Percentiles rank a stretch among this genome's conserved stretches.
These are phyloP conservation scores for Avena insularis DNA, from an alignment of 176 grass and related monocot species.

Conservation along the genomic window DNA sequence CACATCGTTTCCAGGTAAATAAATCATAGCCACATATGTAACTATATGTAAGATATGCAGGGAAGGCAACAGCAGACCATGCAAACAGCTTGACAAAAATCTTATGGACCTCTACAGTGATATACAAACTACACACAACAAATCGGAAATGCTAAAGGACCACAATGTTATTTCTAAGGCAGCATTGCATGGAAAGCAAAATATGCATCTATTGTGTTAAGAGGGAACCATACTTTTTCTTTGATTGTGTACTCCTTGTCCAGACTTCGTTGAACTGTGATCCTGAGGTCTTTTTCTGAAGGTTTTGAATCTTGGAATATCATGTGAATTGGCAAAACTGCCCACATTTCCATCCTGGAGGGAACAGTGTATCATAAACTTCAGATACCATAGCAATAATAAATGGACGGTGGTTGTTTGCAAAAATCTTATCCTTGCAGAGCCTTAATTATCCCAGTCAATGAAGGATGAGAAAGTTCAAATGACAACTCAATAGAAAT, in stretches of 20 bases:
- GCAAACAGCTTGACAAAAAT: constrained; percentile 1
- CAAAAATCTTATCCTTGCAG: not conserved
- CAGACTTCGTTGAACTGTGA: constrained; percentile 52
- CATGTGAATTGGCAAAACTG: constrained; percentile 59
- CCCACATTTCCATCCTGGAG: constrained; percentile 65
- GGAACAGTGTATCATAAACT: constrained; percentile 18
- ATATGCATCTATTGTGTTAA: not conserved
- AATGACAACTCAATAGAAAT: not conserved
- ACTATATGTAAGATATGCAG: not conserved
- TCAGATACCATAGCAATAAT: not conserved
- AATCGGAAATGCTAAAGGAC: constrained; percentile 6
- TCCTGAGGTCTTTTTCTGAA: constrained; percentile 54
- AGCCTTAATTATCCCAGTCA: not conserved
- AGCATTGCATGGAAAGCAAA: not conserved
- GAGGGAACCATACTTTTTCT: constrained; percentile 66
- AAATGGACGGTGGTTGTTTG: not conserved
- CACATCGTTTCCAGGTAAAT: not conserved
- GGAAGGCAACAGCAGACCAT: not conserved
- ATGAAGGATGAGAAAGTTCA: constrained; percentile 2
- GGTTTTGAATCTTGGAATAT: constrained; percentile 54
- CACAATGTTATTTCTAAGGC: not conserved
- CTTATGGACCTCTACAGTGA: constrained; percentile 8
- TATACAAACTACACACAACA: constrained; percentile 9
- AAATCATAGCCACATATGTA: not conserved
- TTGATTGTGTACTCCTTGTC: constrained; percentile 51